Evolutionary conservation across 352 stramenopile species (phyloP), one percentile per base, ranked within the genome.

Genomic region (Globisporangium heterothallicum): DNA sequence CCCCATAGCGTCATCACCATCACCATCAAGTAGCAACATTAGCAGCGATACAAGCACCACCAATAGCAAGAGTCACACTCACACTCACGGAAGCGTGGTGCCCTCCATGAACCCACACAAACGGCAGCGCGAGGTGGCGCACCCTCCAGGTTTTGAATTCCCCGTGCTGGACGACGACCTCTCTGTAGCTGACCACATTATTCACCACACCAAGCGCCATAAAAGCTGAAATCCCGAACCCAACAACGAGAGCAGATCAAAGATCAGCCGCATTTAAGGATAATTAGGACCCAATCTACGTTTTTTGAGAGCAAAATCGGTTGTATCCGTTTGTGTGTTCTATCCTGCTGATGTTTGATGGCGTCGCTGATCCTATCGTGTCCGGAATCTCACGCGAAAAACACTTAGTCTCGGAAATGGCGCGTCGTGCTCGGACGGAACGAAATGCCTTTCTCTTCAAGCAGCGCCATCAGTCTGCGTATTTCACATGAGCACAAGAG

Each of bases 361-460:
- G n/a, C n/a, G n/a, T n/a, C n/a, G n/a, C n/a, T n/a, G n/a, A n/a
- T n/a, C n/a, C n/a, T n/a, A n/a, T n/a, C n/a, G n/a, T n/a, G n/a
- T n/a, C n/a, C n/a, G n/a, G n/a, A n/a, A n/a, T n/a, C n/a, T n/a
- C n/a, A n/a, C n/a, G n/a, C n/a, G n/a, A n/a, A n/a, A n/a, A n/a
- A n/a, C n/a, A 10, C 22, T 71, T 63, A 89, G 27, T 80, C 71
- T 2, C 56, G 61, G 48, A 89, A 89, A 53, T 89, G 78, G 18
- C 78, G 75, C n/a, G 78, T 89, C 14, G 58, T 63, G 32, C 74
- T 92, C 7, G 74, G 72, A 6, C 58, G 57, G 21, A 92, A 66
- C 9, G 66, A 49, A 35, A 92, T 69, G 9, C 66, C 81, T 10
- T 61, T 66, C 8, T 56, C 35, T 8, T 66, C 53, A 1, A 92